phyloP scores from a whole-genome alignment of 331 rosid genomes.

The Rosa hybrid region DNA sequence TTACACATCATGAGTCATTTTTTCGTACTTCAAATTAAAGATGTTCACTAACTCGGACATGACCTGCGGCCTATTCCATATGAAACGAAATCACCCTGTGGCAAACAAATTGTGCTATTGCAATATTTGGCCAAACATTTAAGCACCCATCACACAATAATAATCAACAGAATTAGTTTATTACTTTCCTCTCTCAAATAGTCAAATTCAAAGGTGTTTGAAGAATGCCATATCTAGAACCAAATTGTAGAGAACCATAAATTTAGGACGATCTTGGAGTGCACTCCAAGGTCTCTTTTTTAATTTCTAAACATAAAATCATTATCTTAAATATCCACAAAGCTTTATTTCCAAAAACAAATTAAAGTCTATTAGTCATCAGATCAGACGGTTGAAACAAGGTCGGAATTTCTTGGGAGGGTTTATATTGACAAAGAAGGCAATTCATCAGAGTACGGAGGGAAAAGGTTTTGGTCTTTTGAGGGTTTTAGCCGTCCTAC shows the following conservation, averaged over 20 bases:
- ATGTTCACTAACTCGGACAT: too few species aligned
- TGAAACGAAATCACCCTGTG: too few species aligned
- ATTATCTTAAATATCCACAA: not conserved
- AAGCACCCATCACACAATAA: not conserved
- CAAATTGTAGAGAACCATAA: not conserved
- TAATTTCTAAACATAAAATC: not conserved
- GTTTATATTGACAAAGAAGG: not conserved
- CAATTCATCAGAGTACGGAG: conserved; percentile 5
- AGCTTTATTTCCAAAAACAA: not conserved
- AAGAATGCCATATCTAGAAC: not conserved
- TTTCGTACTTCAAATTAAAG: too few species aligned
- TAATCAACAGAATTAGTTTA: not conserved
- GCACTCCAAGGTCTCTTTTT: not conserved
- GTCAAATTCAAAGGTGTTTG: not conserved
- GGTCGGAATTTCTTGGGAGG: not conserved
- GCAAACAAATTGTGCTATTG: too few species aligned
- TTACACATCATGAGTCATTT: too few species aligned
- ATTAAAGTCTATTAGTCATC: not conserved
- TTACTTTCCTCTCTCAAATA: not conserved
- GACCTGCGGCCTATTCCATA: too few species aligned
- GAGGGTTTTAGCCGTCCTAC: not conserved
- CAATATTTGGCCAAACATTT: too few species aligned
- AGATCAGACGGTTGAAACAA: not conserved
- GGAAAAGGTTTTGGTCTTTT: not conserved
- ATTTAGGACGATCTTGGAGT: not conserved